Conservation (phyloP, 106 monocot genomes). For the Dendrobium chrysotoxum region DNA sequence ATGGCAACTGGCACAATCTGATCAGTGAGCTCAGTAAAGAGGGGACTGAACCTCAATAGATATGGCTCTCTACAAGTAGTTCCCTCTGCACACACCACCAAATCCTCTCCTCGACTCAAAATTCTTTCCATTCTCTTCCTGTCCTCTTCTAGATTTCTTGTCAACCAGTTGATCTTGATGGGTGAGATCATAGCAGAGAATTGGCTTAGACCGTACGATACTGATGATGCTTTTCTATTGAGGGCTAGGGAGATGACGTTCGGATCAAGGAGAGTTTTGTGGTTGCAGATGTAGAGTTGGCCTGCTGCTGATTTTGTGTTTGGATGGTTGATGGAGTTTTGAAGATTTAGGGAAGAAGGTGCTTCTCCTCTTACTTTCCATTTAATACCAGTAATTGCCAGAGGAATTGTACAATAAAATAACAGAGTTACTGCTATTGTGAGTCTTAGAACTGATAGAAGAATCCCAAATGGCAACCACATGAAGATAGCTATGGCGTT, state of each 20-base stretch:
- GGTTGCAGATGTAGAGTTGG: slow-evolving; percentile 58
- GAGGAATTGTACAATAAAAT: slow-evolving; percentile 9
- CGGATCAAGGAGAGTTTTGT: slow-evolving; percentile 72
- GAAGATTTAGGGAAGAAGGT: not conserved
- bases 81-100: slow-evolving; percentile 80
- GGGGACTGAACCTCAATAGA: slow-evolving; percentile 74
- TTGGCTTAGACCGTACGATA: slow-evolving; percentile 72
- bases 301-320: not conserved
- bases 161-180: slow-evolving; percentile 45
- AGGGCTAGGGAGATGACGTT: slow-evolving; percentile 31
- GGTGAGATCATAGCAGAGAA: slow-evolving; percentile 54
- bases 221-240: slow-evolving; percentile 22
- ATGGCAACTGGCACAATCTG: slow-evolving; percentile 55
- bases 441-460: slow-evolving; percentile 18
- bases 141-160: slow-evolving; percentile 33
- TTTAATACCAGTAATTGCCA: slow-evolving; percentile 19
- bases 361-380: not conserved
- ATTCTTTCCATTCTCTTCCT: slow-evolving; percentile 25
- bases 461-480: slow-evolving; percentile 33
- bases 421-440: slow-evolving; percentile 11
- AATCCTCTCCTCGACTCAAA: slow-evolving; percentile 29
- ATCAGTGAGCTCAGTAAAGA: slow-evolving; percentile 65
- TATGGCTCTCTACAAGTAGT: slow-evolving; percentile 89
- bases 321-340: too few relatives aligned
- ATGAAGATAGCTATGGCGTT: slow-evolving; percentile 24